Percentiles rank a stretch among this genome's conserved stretches.
Evolutionary conservation across 2,329 filamentous ascomycete species (phyloP).

Genomic region (Emericellopsis cladophorae): DNA sequence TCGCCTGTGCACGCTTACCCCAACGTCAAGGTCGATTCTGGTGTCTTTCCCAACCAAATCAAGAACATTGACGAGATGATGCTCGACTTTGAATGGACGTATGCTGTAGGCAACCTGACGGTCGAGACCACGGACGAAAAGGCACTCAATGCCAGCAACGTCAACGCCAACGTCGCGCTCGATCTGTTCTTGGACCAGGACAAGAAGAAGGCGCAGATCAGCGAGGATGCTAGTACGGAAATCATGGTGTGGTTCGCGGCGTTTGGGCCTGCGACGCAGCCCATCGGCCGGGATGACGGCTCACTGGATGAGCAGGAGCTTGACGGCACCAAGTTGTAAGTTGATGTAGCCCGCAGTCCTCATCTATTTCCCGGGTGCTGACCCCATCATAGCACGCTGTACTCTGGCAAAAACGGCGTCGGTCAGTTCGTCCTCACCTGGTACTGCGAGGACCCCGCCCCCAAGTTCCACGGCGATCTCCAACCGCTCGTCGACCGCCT

Average conservation of each 20-base stretch:
- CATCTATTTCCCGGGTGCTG: slow-evolving; percentile 1
- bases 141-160: slow-evolving; percentile 16
- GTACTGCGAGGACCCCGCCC: slow-evolving; percentile 21
- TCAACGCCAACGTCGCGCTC: slow-evolving; percentile 44
- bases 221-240: slow-evolving; percentile 31
- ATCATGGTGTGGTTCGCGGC: slow-evolving; percentile 45
- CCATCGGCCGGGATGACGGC: slow-evolving; percentile 26
- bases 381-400: slow-evolving; percentile 22
- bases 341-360: not conserved
- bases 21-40: slow-evolving; percentile 33
- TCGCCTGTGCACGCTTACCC: slow-evolving; percentile 41
- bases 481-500: slow-evolving; percentile 28
- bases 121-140: slow-evolving; percentile 17
- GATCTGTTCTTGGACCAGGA: slow-evolving; percentile 44
- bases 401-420: slow-evolving; percentile 23
- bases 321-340: slow-evolving; percentile 29
- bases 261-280: slow-evolving; percentile 31
- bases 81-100: slow-evolving; percentile 36
- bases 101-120: slow-evolving; percentile 29
- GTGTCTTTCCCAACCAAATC: slow-evolving; percentile 28
- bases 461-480: slow-evolving; percentile 33
- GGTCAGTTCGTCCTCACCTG: slow-evolving; percentile 37
- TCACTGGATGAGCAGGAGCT: slow-evolving; percentile 20
- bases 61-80: slow-evolving; percentile 22
- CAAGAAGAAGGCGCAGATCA: slow-evolving; percentile 23